Conservation (phyloP, 352 stramenopile genomes). For the Phytophthora citricola region DNA sequence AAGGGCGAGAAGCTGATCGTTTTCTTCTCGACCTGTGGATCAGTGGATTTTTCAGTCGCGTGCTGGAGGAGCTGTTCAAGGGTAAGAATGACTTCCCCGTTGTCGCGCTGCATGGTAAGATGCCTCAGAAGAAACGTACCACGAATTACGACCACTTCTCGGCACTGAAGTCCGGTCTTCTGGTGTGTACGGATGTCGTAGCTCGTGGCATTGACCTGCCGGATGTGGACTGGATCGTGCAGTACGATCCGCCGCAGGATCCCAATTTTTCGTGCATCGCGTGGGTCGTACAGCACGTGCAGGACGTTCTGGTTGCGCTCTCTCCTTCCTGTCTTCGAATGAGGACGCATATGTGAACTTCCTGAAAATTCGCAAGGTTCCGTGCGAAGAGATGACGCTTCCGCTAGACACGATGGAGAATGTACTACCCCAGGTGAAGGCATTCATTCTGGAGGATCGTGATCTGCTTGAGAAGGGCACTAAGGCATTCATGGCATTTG, state of each 20-base stretch:
- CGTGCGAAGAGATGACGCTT: conserved; percentile 82
- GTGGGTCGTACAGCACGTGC: conserved; percentile 97
- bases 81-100: conserved; percentile 50
- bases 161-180: conserved; percentile 64
- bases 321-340: conserved; percentile 96
- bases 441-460: conserved; percentile 92
- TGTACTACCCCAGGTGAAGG: conserved; percentile 91
- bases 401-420: conserved; percentile 72
- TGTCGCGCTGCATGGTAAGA: conserved; percentile 94
- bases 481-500: conserved; percentile 98
- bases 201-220: conserved; percentile 98
- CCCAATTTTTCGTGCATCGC: conserved; percentile 99
- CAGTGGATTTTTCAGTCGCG: conserved; percentile 98
- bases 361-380: conserved; percentile 95
- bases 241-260: conserved; percentile 98
- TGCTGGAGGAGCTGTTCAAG: conserved; percentile 85
- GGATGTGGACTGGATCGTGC: conserved; percentile 99
- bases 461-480: conserved; percentile 99
- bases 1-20: conserved; percentile 95
- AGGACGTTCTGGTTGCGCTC: conserved; percentile 91
- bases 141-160: conserved; percentile 82
- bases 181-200: conserved; percentile 99
- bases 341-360: conserved; percentile 98
- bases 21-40: conserved; percentile 99
- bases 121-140: conserved; percentile 92